Percentiles rank a stretch among this genome's conserved stretches.
Evolutionary conservation across 2,329 filamentous ascomycete species (phyloP).

Genomic region (Sclerotinia spermophila): DNA sequence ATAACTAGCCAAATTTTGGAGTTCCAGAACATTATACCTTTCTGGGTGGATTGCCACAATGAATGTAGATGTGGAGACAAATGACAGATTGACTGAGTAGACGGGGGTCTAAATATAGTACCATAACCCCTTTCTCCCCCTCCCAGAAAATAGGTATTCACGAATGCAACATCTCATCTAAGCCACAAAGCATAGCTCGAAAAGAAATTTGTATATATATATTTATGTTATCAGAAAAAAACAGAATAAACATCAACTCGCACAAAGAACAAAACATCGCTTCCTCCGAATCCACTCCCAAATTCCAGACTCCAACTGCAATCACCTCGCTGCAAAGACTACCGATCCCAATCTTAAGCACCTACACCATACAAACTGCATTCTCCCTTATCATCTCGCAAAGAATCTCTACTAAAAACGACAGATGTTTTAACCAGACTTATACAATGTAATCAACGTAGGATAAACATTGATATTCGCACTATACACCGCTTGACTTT

Average conservation of each 20-base stretch:
- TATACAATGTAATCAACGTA: constrained; percentile 16
- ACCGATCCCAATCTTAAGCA: not conserved
- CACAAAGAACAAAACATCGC: not conserved
- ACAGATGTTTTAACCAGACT: not conserved
- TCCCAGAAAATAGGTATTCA: not conserved
- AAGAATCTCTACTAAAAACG: not conserved
- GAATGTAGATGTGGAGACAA: not conserved
- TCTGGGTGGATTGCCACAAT: not conserved
- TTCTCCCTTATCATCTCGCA: not conserved
- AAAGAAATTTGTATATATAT: not conserved
- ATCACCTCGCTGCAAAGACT: not conserved
- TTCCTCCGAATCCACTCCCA: not conserved
- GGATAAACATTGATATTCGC: constrained; percentile 24
- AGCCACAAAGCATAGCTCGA: not conserved
- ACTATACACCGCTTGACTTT: constrained; percentile 18
- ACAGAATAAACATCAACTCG: not conserved
- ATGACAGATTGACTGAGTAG: not conserved
- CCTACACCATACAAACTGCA: not conserved
- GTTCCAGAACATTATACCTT: not conserved
- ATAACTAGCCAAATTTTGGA: not conserved
- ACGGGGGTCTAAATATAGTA: no score
- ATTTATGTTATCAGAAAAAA: not conserved
- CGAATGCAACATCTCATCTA: not conserved
- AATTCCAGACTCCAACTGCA: not conserved
- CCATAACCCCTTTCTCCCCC: no score